Conservation (phyloP, 768 basidiomycete genomes). For the Suillus hirtellus region DNA sequence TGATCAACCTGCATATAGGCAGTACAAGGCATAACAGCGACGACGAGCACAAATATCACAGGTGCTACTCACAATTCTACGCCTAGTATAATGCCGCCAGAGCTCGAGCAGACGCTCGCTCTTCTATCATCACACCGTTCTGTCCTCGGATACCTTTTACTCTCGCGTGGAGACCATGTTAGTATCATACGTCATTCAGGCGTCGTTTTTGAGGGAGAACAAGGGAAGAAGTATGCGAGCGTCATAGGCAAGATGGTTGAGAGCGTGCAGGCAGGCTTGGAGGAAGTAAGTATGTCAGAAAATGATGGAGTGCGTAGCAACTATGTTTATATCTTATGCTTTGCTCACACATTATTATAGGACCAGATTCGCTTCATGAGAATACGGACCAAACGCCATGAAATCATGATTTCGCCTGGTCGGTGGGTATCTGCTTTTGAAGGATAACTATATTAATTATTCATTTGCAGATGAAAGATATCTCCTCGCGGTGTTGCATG, state of each 20-base stretch:
- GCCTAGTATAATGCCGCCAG: conserved; percentile 60
- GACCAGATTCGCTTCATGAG: conserved; percentile 88
- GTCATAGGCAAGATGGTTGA: conserved; percentile 77
- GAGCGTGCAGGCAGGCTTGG: conserved; percentile 74
- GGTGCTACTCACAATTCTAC: conserved; percentile 14
- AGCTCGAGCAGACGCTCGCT: conserved; percentile 78
- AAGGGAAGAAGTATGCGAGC: conserved; percentile 72
- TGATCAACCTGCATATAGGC: conserved; percentile 4
- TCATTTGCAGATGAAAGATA: conserved; percentile 65
- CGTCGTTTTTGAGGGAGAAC: conserved; percentile 84
- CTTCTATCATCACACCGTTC: conserved; percentile 79
- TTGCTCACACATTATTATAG: conserved; percentile 37
- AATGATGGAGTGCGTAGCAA: conserved; percentile 53
- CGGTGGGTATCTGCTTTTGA: conserved; percentile 25
- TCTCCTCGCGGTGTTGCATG: conserved; percentile 81
- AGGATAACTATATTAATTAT: neutral
- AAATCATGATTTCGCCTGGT: conserved; percentile 95
- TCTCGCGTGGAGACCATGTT: conserved; percentile 69
- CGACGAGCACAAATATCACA: conserved; percentile 19
- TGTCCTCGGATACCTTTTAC: conserved; percentile 83
- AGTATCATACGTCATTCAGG: conserved; percentile 85
- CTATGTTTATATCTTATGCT: neutral
- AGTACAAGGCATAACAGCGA: conserved; percentile 13
- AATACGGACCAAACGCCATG: conserved; percentile 88
- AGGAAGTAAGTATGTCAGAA: conserved; percentile 69